phyloP scores from a whole-genome alignment of 805 yeast genomes.

The Wickerhamomyces hampshirensis region DNA sequence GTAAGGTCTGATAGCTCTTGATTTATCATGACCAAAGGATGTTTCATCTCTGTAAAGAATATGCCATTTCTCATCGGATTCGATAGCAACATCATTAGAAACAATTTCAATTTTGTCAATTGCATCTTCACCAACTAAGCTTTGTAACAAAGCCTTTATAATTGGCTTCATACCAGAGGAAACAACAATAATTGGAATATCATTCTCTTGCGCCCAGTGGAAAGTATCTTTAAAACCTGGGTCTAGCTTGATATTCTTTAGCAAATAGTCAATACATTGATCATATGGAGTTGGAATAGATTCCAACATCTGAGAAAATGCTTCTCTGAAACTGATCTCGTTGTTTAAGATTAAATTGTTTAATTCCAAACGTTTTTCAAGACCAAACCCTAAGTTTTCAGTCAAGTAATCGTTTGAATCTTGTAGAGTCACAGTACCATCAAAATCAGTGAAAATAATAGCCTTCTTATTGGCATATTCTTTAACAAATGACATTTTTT shows the following conservation, averaged over 20 bases:
- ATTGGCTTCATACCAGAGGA: slow-evolving; percentile 94
- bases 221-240: slow-evolving; percentile 86
- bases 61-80: slow-evolving; percentile 61
- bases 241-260: slow-evolving; percentile 68
- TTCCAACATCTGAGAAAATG: slow-evolving; percentile 78
- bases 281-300: slow-evolving; percentile 73
- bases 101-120: slow-evolving; percentile 70
- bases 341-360: slow-evolving; percentile 73
- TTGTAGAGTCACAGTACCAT: slow-evolving; percentile 93
- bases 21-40: slow-evolving; percentile 92
- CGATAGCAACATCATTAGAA: slow-evolving; percentile 66
- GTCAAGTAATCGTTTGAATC: slow-evolving; percentile 93
- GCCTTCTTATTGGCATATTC: slow-evolving; percentile 41
- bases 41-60: slow-evolving; percentile 84
- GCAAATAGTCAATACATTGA: slow-evolving; percentile 70
- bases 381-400: slow-evolving; percentile 85
- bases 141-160: slow-evolving; percentile 68
- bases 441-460: slow-evolving; percentile 95
- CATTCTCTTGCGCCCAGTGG: slow-evolving; percentile 66
- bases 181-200: slow-evolving; percentile 81
- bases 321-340: slow-evolving; percentile 68
- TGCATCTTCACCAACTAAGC: slow-evolving; percentile 74
- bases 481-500: slow-evolving; percentile 21
- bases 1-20: slow-evolving; percentile 60
- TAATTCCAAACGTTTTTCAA: slow-evolving; percentile 55